Evolutionary conservation across 805 yeast species (phyloP), one percentile per base, ranked within the genome.

Genomic region (Suhomyces sp.): DNA sequence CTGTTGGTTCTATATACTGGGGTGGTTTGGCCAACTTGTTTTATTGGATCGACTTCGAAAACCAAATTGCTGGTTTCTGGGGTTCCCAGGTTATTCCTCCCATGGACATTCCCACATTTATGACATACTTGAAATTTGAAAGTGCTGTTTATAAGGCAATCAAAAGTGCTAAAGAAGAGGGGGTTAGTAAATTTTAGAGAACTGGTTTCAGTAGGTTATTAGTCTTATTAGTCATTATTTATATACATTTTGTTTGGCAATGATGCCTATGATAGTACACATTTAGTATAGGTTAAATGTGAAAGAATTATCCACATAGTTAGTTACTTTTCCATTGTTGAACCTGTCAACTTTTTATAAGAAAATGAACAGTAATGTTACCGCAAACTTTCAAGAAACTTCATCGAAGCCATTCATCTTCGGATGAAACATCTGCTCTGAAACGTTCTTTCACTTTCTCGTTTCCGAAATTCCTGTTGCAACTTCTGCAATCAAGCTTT

Each of bases 401-500:
- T n/a, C n/a, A n/a, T n/a, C n/a, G n/a, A n/a, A n/a, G n/a, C 14
- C 20, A 17, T 20, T 20, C 3, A 24, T 9, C 20, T 33, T n/a
- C n/a, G 18, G 18, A 7, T 19, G 23, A 13, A n/a, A n/a, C n/a
- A n/a, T n/a, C n/a, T n/a, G n/a, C n/a, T n/a, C n/a, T n/a, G n/a
- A n/a, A n/a, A n/a, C n/a, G n/a, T n/a, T n/a, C n/a, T 17, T n/a
- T 28, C 18, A 35, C 23, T 20, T 24, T 29, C 70, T 61, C 0
- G 77, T 64, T 20, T 62, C 59, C 2, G 77, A 68, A 3, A 76
- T 74, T 0, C 83, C 85, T 6, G 54, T 53, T 7, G 87, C 76
- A 7, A 81, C 74, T 11, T 74, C 72, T 29, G 76, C 49, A 16
- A 88, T 87, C 47, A 88, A 58, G 0, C 68, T 72, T 57, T 85